Percentiles rank a stretch among this genome's conserved stretches.
Conservation (phyloP, 2,329 filamentous ascomycete genomes). For the Xylariales sp. region DNA sequence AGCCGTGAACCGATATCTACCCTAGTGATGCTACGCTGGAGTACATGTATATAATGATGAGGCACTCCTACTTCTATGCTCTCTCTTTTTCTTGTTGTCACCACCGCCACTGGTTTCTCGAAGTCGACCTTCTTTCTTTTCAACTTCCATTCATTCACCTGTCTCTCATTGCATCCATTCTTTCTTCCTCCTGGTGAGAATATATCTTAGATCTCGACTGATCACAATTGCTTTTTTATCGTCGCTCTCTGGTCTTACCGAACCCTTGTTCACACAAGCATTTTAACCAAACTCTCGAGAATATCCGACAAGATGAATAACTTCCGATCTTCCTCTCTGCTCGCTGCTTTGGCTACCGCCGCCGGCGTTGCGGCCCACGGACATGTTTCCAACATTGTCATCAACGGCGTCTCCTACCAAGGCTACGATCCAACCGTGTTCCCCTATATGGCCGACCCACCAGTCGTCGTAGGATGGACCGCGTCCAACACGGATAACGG, state of each 20-base stretch:
- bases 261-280: conserved; percentile 13
- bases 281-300: conserved; percentile 30
- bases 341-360: conserved; percentile 44
- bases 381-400: conserved; percentile 56
- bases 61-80: conserved; percentile 8
- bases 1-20: conserved; percentile 10
- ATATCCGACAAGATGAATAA: conserved; percentile 41
- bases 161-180: conserved; percentile 43
- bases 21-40: conserved; percentile 14
- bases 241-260: conserved; percentile 17
- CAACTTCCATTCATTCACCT: conserved; percentile 36
- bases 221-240: conserved; percentile 22
- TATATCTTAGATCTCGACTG: conserved; percentile 44
- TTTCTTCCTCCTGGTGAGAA: conserved; percentile 47
- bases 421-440: conserved; percentile 56
- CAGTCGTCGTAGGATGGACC: conserved; percentile 56
- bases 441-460: conserved; percentile 53
- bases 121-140: conserved; percentile 42
- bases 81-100: conserved; percentile 29
- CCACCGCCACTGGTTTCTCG: conserved; percentile 39
- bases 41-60: conserved; percentile 42
- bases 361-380: conserved; percentile 53
- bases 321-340: conserved; percentile 37
- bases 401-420: conserved; percentile 57
- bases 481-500: conserved; percentile 58